Conservation (phyloP, 1,284 basidiomycete species). For the Cutaneotrichosporon sp. region DNA sequence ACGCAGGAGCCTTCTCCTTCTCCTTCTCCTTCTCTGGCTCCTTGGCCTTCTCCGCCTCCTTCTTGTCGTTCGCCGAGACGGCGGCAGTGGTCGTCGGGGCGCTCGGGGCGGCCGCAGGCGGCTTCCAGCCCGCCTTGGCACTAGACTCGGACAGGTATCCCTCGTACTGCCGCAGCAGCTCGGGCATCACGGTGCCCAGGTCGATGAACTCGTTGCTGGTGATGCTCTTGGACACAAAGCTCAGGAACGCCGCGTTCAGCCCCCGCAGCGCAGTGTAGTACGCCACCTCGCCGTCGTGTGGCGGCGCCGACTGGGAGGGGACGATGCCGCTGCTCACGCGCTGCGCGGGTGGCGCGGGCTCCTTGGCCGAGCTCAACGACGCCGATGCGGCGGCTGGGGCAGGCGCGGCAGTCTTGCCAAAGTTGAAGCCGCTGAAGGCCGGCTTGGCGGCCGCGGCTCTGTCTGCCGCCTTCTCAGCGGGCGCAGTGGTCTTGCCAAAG, state of each 20-base stretch:
- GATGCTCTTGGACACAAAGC: constrained; percentile 64
- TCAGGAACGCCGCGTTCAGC: constrained; percentile 71
- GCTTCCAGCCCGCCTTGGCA: constrained; percentile 53
- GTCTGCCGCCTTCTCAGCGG: constrained; percentile 13
- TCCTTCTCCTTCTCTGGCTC: constrained; percentile 1
- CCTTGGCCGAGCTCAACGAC: constrained; percentile 5
- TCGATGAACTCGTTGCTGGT: constrained; percentile 77
- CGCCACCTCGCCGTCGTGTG: constrained; percentile 52
- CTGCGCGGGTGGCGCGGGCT: background rate
- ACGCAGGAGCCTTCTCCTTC: constrained; percentile 36
- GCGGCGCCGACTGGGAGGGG: constrained; percentile 29
- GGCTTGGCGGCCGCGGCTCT: constrained; percentile 6
- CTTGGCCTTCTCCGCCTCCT: constrained; percentile 6
- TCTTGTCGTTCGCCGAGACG: background rate
- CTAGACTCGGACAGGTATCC: constrained; percentile 62
- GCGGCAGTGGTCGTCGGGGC: background rate
- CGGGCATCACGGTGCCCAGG: constrained; percentile 55
- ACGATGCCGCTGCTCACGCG: constrained; percentile 4
- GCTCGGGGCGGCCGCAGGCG: background rate
- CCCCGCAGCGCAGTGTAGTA: constrained; percentile 78
- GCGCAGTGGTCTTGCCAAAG: constrained; percentile 12
- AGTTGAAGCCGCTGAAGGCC: constrained; percentile 31
- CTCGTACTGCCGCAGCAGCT: constrained; percentile 66
- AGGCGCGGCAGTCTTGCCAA: constrained; percentile 14
- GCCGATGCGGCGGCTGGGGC: constrained; percentile 5